Evolutionary conservation across 768 basidiomycete genomes (phyloP).

Genomic region (Leccinum incarnatum): DNA sequence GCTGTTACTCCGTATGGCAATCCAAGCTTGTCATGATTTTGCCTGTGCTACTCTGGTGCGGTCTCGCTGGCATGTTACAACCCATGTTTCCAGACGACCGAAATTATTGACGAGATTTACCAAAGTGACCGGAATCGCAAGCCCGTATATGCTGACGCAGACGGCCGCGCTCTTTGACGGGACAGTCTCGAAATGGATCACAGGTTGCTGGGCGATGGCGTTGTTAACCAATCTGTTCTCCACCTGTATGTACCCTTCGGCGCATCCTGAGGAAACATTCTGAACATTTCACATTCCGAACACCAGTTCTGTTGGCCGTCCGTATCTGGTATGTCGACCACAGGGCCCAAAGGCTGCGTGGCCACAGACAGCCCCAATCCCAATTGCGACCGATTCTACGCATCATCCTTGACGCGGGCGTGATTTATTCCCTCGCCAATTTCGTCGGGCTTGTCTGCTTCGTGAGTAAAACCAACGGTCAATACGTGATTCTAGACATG

Average conservation of each 20-base stretch:
- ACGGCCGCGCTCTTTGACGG: neutral
- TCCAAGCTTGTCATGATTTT: neutral
- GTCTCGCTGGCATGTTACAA: neutral
- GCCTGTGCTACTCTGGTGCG: neutral
- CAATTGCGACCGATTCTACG: neutral
- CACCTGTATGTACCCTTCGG: neutral
- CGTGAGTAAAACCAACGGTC: neutral
- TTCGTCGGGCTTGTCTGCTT: neutral
- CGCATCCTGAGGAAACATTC: neutral
- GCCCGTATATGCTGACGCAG: conserved; percentile 12
- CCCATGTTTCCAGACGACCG: neutral
- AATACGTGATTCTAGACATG: conserved; percentile 5
- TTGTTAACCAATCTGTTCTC: neutral
- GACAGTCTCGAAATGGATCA: neutral
- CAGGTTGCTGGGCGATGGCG: neutral
- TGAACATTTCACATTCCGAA: neutral
- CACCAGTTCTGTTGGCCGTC: neutral
- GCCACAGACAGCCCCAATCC: neutral
- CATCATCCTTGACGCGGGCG: conserved; percentile 3
- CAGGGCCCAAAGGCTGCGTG: neutral
- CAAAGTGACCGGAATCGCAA: conserved; percentile 14
- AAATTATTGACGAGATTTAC: neutral
- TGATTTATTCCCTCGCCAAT: conserved; percentile 3
- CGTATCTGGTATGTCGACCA: neutral
- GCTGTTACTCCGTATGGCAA: neutral